Evolutionary conservation across 176 grass and related monocot species (phyloP), one percentile per base, ranked within the genome.

Genomic region (Oryza coarctata): DNA sequence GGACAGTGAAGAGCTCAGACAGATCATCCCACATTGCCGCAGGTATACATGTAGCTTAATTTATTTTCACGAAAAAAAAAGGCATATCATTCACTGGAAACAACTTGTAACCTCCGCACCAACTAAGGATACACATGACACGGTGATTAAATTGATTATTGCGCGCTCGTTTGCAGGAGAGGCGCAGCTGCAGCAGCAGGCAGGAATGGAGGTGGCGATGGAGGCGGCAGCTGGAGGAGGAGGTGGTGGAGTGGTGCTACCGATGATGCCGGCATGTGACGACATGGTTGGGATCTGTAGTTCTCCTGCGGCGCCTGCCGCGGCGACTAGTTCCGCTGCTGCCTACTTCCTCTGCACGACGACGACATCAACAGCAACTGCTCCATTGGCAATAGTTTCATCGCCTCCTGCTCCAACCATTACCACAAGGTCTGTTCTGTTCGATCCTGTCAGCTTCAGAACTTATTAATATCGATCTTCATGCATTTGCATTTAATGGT

Each of bases 1-100:
- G 97, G 89, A 99, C 93, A 68, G 97, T 99, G 68, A 99, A 83
- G 89, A 85, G 89, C 91, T 94, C 89, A 30, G 97, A 99, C 78
- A 93, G 89, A 93, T 85, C 77, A 26, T 70, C 75, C 39, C 84
- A 79, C 70, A 71, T 33, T 34, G 30, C 71, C n/a, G 2, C 80
- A 83, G 73, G 83, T 79, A 84, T 27, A 45, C 30, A 79, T 17
- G 5, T 31, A 61, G 1, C 58, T 76, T 32, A 47, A 76, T 63
- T 49, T 70, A 34, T 17, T 27, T 65, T 41, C 35, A 15, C 8
- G 18, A 31, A 29, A 31, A 55, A 55, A 47, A 47, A n/a, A n/a
- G n/a, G 13, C 2, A 47, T 5, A 47, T 47, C 44, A 47, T 47
- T 3, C 44, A 47, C 17, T 14, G 13, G 17, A 52, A 52, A 52